phyloP scores from a whole-genome alignment of 2,329 filamentous ascomycete genomes.

The Aspergillus proliferans region DNA sequence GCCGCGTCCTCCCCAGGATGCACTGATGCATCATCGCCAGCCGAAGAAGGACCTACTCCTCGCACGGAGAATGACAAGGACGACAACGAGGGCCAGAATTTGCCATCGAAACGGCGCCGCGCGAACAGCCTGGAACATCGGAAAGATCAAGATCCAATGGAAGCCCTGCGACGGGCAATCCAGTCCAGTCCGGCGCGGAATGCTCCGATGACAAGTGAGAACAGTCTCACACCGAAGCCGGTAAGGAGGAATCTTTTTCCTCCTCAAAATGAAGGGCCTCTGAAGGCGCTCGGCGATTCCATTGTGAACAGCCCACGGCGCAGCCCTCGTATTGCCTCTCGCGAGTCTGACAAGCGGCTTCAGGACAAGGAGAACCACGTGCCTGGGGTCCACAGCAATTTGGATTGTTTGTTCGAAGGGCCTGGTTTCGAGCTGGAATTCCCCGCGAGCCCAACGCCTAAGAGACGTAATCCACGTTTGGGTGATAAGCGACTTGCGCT shows the following conservation, averaged over 20 bases:
- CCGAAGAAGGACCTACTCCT: constrained; percentile 32
- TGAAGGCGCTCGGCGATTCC: constrained; percentile 33
- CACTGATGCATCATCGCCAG: constrained; percentile 32
- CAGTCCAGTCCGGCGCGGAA: constrained; percentile 57
- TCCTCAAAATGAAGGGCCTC: constrained; percentile 28
- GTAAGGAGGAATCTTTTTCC: constrained; percentile 41
- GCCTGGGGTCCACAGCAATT: constrained; percentile 43
- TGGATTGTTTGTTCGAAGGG: constrained; percentile 63
- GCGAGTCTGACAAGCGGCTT: constrained; percentile 32
- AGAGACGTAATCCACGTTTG: constrained; percentile 48
- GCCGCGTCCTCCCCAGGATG: constrained; percentile 35
- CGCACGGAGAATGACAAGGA: constrained; percentile 23
- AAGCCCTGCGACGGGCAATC: constrained; percentile 49
- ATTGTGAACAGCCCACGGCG: constrained; percentile 45
- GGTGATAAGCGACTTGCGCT: constrained; percentile 32
- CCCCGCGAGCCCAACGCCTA: constrained; percentile 47
- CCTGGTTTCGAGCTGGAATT: constrained; percentile 46
- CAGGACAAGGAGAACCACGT: constrained; percentile 55
- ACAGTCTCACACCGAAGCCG: constrained; percentile 52
- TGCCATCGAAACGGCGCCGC: constrained; percentile 37
- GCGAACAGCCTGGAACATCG: constrained; percentile 44
- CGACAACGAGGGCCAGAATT: constrained; percentile 24
- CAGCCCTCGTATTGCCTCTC: constrained; percentile 32
- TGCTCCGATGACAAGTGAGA: constrained; percentile 28
- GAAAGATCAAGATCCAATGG: constrained; percentile 35